phyloP scores from a whole-genome alignment of 257 asterid genomes.

The Fraxinus excelsior region DNA sequence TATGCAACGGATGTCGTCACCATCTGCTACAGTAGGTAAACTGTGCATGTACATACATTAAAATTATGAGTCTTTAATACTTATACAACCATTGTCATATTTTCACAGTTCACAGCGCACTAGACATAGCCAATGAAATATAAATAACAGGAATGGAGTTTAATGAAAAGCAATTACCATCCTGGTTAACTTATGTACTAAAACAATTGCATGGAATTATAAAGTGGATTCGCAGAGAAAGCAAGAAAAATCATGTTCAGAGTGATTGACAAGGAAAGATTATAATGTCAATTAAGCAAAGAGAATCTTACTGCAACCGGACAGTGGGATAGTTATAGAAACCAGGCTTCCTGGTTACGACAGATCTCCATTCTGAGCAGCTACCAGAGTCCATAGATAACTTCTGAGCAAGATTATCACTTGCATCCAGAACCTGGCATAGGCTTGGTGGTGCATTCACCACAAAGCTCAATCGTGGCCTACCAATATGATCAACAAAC shows the following conservation, averaged over 20 bases:
- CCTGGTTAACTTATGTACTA: not conserved
- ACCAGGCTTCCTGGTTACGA: constrained; percentile 67
- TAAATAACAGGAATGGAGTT: not conserved
- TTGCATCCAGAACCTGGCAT: constrained; percentile 57
- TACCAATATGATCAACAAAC: constrained; percentile 65
- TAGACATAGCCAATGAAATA: not conserved
- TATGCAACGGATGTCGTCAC: constrained; percentile 47
- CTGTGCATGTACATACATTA: constrained; percentile 43
- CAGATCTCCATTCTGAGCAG: constrained; percentile 82
- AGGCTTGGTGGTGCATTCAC: constrained; percentile 64
- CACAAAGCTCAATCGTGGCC: constrained; percentile 72
- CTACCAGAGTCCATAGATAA: constrained; percentile 66
- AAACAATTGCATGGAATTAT: not conserved
- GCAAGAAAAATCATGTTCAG: constrained; percentile 9
- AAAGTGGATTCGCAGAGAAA: not conserved
- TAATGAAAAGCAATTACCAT: constrained; percentile 2
- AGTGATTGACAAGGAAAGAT: not conserved
- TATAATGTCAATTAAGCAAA: not conserved
- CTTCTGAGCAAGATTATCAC: constrained; percentile 60
- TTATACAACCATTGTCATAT: not conserved
- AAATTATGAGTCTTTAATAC: constrained; percentile 15
- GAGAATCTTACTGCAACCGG: constrained; percentile 75
- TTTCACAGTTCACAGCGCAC: not conserved
- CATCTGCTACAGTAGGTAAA: constrained; percentile 61
- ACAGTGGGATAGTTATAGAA: constrained; percentile 69